Conservation (phyloP, 2,329 filamentous ascomycete species). For the Penicillium frequentans region DNA sequence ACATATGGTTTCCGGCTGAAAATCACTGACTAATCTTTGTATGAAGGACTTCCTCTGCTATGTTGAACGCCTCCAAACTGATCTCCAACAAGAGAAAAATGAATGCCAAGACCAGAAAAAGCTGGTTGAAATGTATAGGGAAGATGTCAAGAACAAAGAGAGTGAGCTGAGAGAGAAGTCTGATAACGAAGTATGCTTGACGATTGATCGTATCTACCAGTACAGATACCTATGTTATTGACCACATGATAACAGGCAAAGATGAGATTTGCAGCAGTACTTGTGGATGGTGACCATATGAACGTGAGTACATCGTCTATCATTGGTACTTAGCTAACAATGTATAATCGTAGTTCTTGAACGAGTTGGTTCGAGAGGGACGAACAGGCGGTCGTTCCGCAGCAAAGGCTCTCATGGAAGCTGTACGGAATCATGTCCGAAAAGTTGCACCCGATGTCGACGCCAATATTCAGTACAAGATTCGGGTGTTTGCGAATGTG, state of each 20-base stretch:
- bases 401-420: conserved; percentile 25
- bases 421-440: conserved; percentile 26
- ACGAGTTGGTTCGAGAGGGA: conserved; percentile 31
- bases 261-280: conserved; percentile 32
- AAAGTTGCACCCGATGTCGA: conserved; percentile 14
- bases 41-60: conserved; percentile 12
- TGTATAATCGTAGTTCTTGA: conserved; percentile 30
- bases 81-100: conserved; percentile 4
- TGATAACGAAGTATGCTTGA: conserved; percentile 10
- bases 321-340: not conserved
- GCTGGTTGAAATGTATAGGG: not conserved
- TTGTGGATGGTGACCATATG: conserved; percentile 45
- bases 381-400: conserved; percentile 33
- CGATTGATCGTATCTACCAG: not conserved
- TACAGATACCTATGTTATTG: not conserved
- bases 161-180: conserved; percentile 2
- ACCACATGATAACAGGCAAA: conserved; percentile 9
- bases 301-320: conserved; percentile 26
- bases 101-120: conserved; percentile 6
- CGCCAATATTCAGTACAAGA: conserved; percentile 28
- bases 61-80: conserved; percentile 8
- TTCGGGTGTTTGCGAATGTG: conserved; percentile 43
- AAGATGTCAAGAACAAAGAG: conserved; percentile 1
- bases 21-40: not conserved
- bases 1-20: not conserved